Percentiles rank a stretch among this genome's conserved stretches.
Evolutionary conservation across 83 land plant species (phyloP).

Genomic region (Diphasiastrum complanatum): DNA sequence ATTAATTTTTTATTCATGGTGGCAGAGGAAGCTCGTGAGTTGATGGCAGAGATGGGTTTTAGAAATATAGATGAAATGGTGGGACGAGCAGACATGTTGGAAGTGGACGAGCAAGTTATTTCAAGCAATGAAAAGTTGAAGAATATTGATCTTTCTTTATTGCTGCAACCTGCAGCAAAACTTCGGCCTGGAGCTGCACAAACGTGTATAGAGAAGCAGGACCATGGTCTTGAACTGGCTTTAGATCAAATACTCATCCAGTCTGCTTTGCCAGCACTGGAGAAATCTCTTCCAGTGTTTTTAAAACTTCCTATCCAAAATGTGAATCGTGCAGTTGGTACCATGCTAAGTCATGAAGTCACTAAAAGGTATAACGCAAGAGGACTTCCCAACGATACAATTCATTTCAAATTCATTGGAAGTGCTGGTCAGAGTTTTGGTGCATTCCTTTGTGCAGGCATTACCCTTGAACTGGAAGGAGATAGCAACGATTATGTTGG

Average conservation of each 20-base stretch:
- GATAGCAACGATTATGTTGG: conserved; percentile 99
- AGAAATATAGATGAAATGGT: conserved; percentile 80
- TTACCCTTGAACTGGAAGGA: conserved; percentile 94
- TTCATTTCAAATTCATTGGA: conserved; percentile 76
- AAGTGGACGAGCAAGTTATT: conserved; percentile 65
- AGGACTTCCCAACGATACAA: conserved; percentile 77
- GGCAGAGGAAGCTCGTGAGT: conserved; percentile 86
- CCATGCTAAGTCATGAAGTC: conserved; percentile 98
- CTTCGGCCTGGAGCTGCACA: conserved; percentile 98
- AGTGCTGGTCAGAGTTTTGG: conserved; percentile 99
- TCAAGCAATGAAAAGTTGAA: conserved; percentile 68
- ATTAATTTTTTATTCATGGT: conserved; percentile 96
- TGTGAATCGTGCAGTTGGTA: conserved; percentile 93
- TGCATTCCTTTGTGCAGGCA: conserved; percentile 91
- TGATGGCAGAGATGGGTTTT: conserved; percentile 84
- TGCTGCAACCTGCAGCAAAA: conserved; percentile 83
- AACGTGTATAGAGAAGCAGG: conserved; percentile 78
- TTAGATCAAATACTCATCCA: conserved; percentile 67
- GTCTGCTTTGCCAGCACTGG: conserved; percentile 59
- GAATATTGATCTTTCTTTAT: conserved; percentile 81
- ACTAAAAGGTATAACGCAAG: conserved; percentile 68
- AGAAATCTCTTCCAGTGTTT: conserved; percentile 63
- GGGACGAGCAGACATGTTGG: conserved; percentile 94
- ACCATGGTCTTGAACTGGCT: conserved; percentile 87
- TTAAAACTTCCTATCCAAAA: conserved; percentile 67